Evolutionary conservation across 1,284 basidiomycete genomes (phyloP).

Genomic region (Fomitopsis schrenkii): DNA sequence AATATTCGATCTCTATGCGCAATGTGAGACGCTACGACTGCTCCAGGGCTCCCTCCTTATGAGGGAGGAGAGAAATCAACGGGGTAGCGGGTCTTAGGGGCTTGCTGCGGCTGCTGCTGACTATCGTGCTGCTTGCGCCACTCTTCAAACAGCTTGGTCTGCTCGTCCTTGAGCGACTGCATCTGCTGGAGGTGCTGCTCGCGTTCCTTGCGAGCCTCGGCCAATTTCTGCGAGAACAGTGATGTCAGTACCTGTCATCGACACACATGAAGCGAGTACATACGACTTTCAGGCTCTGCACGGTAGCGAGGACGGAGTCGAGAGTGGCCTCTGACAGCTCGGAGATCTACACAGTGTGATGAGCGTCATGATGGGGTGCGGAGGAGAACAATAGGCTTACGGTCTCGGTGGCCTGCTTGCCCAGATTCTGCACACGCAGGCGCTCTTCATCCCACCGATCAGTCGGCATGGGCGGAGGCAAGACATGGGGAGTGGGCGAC

Average conservation of each 20-base stretch:
- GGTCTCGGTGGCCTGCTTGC: slow-evolving; percentile 41
- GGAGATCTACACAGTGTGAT: slow-evolving; percentile 38
- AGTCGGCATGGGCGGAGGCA: background rate
- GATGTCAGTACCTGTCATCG: background rate
- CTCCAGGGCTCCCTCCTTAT: background rate
- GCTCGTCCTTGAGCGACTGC: slow-evolving; percentile 28
- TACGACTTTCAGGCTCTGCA: slow-evolving; percentile 58
- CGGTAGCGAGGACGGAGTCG: slow-evolving; percentile 50
- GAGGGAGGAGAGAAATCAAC: slow-evolving; percentile 9
- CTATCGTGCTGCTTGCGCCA: slow-evolving; percentile 20
- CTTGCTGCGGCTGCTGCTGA: slow-evolving; percentile 16
- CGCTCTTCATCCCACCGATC: slow-evolving; percentile 3
- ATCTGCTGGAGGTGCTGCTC: slow-evolving; percentile 40
- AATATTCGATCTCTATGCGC: no score
- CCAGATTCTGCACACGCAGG: background rate
- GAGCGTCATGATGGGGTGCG: background rate
- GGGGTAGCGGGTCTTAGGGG: slow-evolving; percentile 11
- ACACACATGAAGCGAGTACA: slow-evolving; percentile 19
- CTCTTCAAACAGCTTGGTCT: slow-evolving; percentile 32
- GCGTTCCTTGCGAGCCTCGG: slow-evolving; percentile 51
- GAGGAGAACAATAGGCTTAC: slow-evolving; percentile 33
- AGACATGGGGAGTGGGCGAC: background rate
- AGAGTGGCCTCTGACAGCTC: slow-evolving; percentile 70
- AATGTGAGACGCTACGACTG: background rate
- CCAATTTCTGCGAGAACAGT: slow-evolving; percentile 46